Evolutionary conservation across 2,329 filamentous ascomycete genomes (phyloP), one percentile per base, ranked within the genome.

Genomic region (Hypoxylon sp.): DNA sequence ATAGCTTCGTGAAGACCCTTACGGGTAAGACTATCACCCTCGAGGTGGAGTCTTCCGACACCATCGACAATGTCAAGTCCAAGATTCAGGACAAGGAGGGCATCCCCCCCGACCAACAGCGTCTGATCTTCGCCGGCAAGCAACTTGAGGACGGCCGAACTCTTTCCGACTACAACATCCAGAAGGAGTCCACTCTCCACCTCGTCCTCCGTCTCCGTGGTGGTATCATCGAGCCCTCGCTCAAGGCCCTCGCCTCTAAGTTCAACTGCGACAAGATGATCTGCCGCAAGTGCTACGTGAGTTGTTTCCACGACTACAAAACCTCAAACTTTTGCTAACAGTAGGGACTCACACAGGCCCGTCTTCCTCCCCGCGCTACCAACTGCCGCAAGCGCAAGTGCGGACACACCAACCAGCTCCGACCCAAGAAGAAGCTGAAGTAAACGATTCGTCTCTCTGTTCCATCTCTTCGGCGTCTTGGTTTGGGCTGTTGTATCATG

Each of bases 351-450:
- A 28, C 2, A 50, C 65, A 89, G 86, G 88, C 89, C 72, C 94
- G 95, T 84, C 94, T 98, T 74, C 95, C 95, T 76, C 95, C 95
- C 77, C 93, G 96, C 90, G 96, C 96, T 80, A 98, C 95, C 90
- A 99, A 99, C 93, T 99, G 96, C 93, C 90, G 94, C 81, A 98
- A 98, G 94, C 94, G 94, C 89, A 98, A 98, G 91, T 98, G 95
- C 86, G 96, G 95, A 74, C 96, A 98, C 92, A 97, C 92, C 88
- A 98, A 98, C 93, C 96, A 99, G 91, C 93, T 99, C 83, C 93
- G 96, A 87, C 96, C 96, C 85, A 99, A 99, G 95, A 99, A 99
- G 94, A 99, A 99, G 95, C 90, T 97, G 83, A 97, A 98, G 88
- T 95, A 91, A 84, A 86, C 83, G 82, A 80, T 82, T 86, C 79